These are phyloP conservation scores for Yamadazyma epiphylla DNA, from an alignment of 1,139 yeast species.

Conservation along the genomic window DNA sequence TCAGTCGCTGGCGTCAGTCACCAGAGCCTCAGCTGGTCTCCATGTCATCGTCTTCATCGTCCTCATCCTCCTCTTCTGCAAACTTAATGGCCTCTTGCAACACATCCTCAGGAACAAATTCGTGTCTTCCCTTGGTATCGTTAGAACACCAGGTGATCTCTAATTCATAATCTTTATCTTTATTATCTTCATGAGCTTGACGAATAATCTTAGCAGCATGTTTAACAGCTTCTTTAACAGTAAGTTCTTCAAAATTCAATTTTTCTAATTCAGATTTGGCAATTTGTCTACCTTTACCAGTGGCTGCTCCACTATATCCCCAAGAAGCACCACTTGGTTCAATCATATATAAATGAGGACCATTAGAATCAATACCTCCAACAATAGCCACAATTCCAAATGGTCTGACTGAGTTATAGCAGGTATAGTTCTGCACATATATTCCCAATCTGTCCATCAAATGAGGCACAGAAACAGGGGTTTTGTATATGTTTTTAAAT, in stretches of 20 bases:
- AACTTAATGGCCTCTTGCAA: constrained; percentile 76
- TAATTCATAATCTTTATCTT: constrained; percentile 94
- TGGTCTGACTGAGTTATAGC: constrained; percentile 96
- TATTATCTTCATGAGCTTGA: constrained; percentile 94
- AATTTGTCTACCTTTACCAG: constrained; percentile 96
- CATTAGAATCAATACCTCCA: constrained; percentile 88
- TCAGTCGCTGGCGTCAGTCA: no score
- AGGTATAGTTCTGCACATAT: constrained; percentile 92
- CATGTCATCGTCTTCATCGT: constrained; percentile 58
- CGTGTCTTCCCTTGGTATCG: constrained; percentile 80
- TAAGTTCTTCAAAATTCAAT: constrained; percentile 65
- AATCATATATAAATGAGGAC: constrained; percentile 91
- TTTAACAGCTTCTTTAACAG: constrained; percentile 79
- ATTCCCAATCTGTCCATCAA: constrained; percentile 86
- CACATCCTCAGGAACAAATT: constrained; percentile 72
- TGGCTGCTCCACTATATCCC: constrained; percentile 97
- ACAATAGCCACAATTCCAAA: constrained; percentile 90
- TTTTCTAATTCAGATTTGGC: constrained; percentile 96
- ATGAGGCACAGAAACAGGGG: constrained; percentile 74
- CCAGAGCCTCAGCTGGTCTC: no score
- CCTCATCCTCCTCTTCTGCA: constrained; percentile 82
- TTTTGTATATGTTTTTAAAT: constrained; percentile 75
- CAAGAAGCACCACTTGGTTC: constrained; percentile 97
- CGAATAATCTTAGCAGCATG: constrained; percentile 92
- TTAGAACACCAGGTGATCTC: constrained; percentile 80